Conservation (phyloP, 805 yeast species). For the Saturnispora hagleri region DNA sequence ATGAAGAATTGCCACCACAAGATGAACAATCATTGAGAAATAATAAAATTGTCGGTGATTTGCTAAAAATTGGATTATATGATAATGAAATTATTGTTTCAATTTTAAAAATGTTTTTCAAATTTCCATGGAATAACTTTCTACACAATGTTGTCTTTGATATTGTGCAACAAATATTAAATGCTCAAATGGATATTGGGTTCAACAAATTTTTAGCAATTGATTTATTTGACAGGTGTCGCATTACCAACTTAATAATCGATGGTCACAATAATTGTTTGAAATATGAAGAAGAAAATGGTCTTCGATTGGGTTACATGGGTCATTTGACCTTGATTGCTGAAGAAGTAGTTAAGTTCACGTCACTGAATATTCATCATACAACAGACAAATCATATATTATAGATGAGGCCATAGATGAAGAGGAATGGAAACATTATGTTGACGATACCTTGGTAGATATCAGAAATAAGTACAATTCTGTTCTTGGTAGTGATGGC, state of each 20-base stretch:
- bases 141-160: constrained; percentile 96
- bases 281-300: constrained; percentile 43
- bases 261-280: constrained; percentile 49
- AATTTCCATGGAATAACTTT: constrained; percentile 94
- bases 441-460: constrained; percentile 77
- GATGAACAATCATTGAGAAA: constrained; percentile 33
- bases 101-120: constrained; percentile 66
- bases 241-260: constrained; percentile 43
- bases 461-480: constrained; percentile 89
- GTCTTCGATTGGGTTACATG: constrained; percentile 50
- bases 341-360: constrained; percentile 57
- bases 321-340: constrained; percentile 50
- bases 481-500: constrained; percentile 62
- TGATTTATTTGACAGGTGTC: constrained; percentile 37
- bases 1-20: constrained; percentile 13
- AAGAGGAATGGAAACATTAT: constrained; percentile 37
- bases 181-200: constrained; percentile 50
- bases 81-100: constrained; percentile 63
- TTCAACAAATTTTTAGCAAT: constrained; percentile 29
- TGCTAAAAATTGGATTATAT: constrained; percentile 68
- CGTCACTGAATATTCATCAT: constrained; percentile 50
- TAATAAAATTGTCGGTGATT: constrained; percentile 77
- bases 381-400: constrained; percentile 43
- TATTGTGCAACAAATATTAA: constrained; percentile 85
- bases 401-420: constrained; percentile 34